Base-by-base conservation (phyloP, 768 basidiomycete species). In the Leccinum olivaceopallidum region DNA sequence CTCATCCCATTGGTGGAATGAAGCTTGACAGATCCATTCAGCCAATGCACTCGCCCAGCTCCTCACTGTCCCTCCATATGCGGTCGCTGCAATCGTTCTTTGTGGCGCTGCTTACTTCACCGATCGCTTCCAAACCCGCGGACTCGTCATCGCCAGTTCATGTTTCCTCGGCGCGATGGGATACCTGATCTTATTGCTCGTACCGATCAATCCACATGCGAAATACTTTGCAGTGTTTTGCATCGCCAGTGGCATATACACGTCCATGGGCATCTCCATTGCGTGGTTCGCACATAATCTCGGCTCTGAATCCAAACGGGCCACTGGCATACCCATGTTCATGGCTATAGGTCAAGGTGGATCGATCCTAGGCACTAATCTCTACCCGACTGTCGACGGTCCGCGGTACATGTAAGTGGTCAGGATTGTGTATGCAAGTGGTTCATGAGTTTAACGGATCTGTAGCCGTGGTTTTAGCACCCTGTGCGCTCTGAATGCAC, bases 251-350 rank as follows among this genome's bases (percentile, higher is more conserved):
- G 89, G 89, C 42, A 92, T 89, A 1, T 92, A 92, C 64, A 87
- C 89, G 0, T 82, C 84, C 2, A 90, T 92, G 63, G 90, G 88
- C 1, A 72, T 90, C 6, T 81, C 84, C 42, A 86, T 92, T 57
- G 87, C 89, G 4, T 92, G 90, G 91, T 90, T 87, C 64, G 83
- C 87, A 4, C 88, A 90, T 66, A 92, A 90, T 65, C 79, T 90
- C 7, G 89, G 88, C 4, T 90, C 89, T 0, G 90, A 92, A 66
- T 85, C 86, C 0, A 90, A 92, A 73, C 85, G 83, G 58, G 89
- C 90, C 0, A 84, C 88, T 0, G 89, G 89, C 0, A 87, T 90
- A 34, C 88, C 88, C 9, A 80, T 89, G 74, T 90, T 90, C 69
- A 90, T 90, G 85, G 82, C 87, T 12, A 89, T 92, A 39, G 90